Percentiles rank a stretch among this genome's conserved stretches.
Evolutionary conservation across 2,329 filamentous ascomycete genomes (phyloP).

Genomic region (Colletotrichum somersetense): DNA sequence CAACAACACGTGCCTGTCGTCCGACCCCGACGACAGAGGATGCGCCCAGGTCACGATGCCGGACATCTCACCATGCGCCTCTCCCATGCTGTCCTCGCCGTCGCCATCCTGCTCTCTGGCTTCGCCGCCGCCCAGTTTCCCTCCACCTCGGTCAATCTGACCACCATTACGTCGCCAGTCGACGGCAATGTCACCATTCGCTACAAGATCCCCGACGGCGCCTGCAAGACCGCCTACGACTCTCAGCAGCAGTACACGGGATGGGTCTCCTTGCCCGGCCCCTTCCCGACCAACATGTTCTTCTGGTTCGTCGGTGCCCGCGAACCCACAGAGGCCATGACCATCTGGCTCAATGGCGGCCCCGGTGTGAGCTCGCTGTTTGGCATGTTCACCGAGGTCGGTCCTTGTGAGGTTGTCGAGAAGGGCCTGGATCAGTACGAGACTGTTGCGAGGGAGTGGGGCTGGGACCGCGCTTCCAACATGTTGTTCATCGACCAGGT

Average conservation of each 20-base stretch:
- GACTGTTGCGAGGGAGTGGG: slow-evolving; percentile 70
- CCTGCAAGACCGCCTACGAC: slow-evolving; percentile 74
- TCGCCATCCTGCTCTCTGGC: slow-evolving; percentile 25
- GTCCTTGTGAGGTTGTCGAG: slow-evolving; percentile 65
- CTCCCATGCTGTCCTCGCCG: slow-evolving; percentile 26
- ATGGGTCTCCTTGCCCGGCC: slow-evolving; percentile 73
- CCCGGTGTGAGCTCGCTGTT: slow-evolving; percentile 75
- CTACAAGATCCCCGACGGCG: slow-evolving; percentile 72
- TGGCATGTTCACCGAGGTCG: slow-evolving; percentile 72
- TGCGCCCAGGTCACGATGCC: slow-evolving; percentile 41
- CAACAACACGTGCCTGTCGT: background rate
- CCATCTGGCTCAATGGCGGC: slow-evolving; percentile 77
- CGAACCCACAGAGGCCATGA: slow-evolving; percentile 56
- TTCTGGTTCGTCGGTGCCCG: slow-evolving; percentile 65
- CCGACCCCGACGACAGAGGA: slow-evolving; percentile 15
- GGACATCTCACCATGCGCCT: slow-evolving; percentile 38
- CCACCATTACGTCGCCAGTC: slow-evolving; percentile 71
- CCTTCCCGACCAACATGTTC: slow-evolving; percentile 64
- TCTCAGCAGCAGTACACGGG: slow-evolving; percentile 78
- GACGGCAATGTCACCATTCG: slow-evolving; percentile 74
- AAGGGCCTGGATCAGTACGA: slow-evolving; percentile 61
- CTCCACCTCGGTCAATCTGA: slow-evolving; percentile 55
- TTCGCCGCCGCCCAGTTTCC: slow-evolving; percentile 39
- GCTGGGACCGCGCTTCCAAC: slow-evolving; percentile 71
- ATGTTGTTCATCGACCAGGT: slow-evolving; percentile 71